phyloP scores from a whole-genome alignment of 2,329 filamentous ascomycete species.

The Didymella sp. region DNA sequence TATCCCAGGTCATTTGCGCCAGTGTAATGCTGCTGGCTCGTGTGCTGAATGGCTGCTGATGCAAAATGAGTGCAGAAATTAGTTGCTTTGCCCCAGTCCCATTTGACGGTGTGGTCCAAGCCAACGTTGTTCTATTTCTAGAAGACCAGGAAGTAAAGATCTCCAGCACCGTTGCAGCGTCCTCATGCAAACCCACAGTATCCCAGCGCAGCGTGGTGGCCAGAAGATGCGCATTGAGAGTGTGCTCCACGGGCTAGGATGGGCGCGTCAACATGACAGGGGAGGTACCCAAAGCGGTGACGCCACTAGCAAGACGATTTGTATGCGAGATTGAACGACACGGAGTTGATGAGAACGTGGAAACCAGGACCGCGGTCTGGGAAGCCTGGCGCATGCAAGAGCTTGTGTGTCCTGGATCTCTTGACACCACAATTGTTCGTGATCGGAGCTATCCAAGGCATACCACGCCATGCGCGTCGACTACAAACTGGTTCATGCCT shows the following conservation, averaged over 20 bases:
- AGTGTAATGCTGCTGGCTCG: conserved; percentile 48
- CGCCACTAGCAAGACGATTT: conserved; percentile 43
- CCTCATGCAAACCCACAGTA: conserved; percentile 45
- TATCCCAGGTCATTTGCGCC: conserved; percentile 45
- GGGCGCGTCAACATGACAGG: conserved; percentile 35
- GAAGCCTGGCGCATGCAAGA: conserved; percentile 28
- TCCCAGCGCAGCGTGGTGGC: conserved; percentile 42
- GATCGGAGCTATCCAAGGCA: conserved; percentile 18
- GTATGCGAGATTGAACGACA: conserved; percentile 46
- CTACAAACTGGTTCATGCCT: conserved; percentile 35
- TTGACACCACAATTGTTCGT: conserved; percentile 15
- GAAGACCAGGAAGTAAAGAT: conserved; percentile 51
- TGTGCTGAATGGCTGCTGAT: conserved; percentile 51
- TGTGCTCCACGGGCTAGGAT: conserved; percentile 43
- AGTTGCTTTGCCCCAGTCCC: conserved; percentile 37
- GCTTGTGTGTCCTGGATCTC: conserved; percentile 14
- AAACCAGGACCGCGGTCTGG: conserved; percentile 39
- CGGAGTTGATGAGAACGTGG: conserved; percentile 31
- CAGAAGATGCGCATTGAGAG: conserved; percentile 47
- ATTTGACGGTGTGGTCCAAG: conserved; percentile 34
- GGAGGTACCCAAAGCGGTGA: conserved; percentile 42
- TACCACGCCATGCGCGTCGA: conserved; percentile 35
- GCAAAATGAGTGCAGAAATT: conserved; percentile 48
- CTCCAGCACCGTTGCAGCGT: conserved; percentile 50
- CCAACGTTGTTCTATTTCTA: conserved; percentile 51